Percentiles rank a stretch among this genome's conserved stretches.
These are phyloP conservation scores for Cercospora berteroae DNA, from an alignment of 2,329 filamentous ascomycete genomes.

Conservation along the genomic window DNA sequence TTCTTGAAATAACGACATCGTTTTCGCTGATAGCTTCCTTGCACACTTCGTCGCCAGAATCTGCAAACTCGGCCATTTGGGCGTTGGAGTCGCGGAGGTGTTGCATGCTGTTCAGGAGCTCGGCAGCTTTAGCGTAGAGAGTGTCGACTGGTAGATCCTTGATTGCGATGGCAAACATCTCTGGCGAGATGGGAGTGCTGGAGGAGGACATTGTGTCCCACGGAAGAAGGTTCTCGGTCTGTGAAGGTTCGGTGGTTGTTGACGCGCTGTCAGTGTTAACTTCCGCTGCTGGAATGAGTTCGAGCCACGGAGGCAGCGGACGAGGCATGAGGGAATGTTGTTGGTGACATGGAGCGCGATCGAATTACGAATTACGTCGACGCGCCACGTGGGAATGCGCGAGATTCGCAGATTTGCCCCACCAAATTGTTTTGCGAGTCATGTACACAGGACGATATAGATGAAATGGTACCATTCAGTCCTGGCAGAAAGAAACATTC, in stretches of 20 bases:
- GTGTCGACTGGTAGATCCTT: slow-evolving; percentile 63
- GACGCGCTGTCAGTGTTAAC: background rate
- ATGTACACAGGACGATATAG: background rate
- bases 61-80: slow-evolving; percentile 67
- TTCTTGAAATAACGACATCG: slow-evolving; percentile 64
- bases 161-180: slow-evolving; percentile 55
- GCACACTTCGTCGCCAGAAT: slow-evolving; percentile 65
- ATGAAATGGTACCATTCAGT: background rate
- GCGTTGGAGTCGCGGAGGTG: slow-evolving; percentile 73
- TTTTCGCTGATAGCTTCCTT: slow-evolving; percentile 73
- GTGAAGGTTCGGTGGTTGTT: slow-evolving; percentile 14
- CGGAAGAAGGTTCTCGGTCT: slow-evolving; percentile 18
- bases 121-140: slow-evolving; percentile 71
- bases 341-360: background rate
- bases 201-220: slow-evolving; percentile 22
- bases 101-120: slow-evolving; percentile 70
- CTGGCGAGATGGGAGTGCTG: slow-evolving; percentile 32
- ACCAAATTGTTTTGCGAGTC: background rate
- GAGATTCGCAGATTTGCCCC: background rate
- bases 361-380: background rate
- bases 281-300: slow-evolving; percentile 16
- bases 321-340: slow-evolving; percentile 12
- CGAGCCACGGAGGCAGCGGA: slow-evolving; percentile 18
- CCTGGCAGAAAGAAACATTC: background rate
- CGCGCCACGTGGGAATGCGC: background rate